Evolutionary conservation across 257 asterid genomes (phyloP), one percentile per base, ranked within the genome.

Genomic region (Primulina huaijiensis): DNA sequence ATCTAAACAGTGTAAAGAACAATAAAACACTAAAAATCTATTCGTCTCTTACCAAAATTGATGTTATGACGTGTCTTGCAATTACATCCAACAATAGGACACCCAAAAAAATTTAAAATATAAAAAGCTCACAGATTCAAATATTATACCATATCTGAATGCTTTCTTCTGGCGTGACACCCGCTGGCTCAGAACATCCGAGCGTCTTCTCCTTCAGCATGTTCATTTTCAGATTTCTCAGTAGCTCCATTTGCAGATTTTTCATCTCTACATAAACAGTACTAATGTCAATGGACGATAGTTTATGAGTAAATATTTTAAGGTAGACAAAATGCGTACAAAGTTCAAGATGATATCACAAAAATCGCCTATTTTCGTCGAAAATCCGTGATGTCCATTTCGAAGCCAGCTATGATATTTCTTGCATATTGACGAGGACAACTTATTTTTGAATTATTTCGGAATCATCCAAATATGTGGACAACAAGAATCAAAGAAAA

Each of bases 211-310:
- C 20, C 56, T 46, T 16, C 56, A 46, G 56, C 20, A 46, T 46
- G 56, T 16, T 3, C 56, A 16, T 46, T 46, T 46, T 46, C 56
- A 46, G 56, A 46, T 4, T 46, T 78, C 75, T 65, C 87, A 19
- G 72, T 58, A 60, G 62, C 59, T 31, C 73, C 86, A 17, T 14
- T 16, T 4, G 20, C 56, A 46, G 56, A 14, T 16, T 46, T 20
- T 46, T 73, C 79, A 38, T 76, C 75, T 38, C 89, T 81, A 70
- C 38, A 67, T 50, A 6, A 58, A 23, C 65, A 30, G 37, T 65
- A 7, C 65, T n/a, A 62, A 72, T 29, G 40, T n/a, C 33, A 25
- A 64, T 25, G 53, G 63, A 55, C 21, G 16, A 5, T 40, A 68
- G 62, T 33, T 31, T 27, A 58, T 16, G 46, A 56, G 37, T 34